Evolutionary conservation across 495 filamentous ascomycete genomes (phyloP).

Genomic region (Xylaria scruposa): DNA sequence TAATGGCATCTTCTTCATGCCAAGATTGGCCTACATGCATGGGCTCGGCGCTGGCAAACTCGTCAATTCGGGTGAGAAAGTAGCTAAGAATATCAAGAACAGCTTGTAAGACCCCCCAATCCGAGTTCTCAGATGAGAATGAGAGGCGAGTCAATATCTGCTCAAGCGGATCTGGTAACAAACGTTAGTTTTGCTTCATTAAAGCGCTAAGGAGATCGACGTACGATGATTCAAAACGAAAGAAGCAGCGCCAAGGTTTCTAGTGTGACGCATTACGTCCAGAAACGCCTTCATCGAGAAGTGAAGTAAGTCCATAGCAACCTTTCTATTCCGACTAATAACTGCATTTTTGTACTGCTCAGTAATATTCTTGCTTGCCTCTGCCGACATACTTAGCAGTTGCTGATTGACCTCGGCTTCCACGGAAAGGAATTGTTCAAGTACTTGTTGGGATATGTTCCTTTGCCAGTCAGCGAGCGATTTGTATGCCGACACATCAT

Average conservation of each 20-base stretch:
- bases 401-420: conserved; percentile 58
- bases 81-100: conserved; percentile 48
- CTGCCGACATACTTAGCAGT: conserved; percentile 47
- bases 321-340: conserved; percentile 51
- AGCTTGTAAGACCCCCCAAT: conserved; percentile 51
- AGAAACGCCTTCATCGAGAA: conserved; percentile 48
- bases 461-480: conserved; percentile 75
- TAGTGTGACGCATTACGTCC: conserved; percentile 47
- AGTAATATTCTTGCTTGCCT: conserved; percentile 45
- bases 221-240: conserved; percentile 49
- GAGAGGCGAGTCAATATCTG: conserved; percentile 53
- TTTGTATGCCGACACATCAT: conserved; percentile 58
- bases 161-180: conserved; percentile 46
- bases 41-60: conserved; percentile 40
- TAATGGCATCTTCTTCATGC: conserved; percentile 52
- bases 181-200: conserved; percentile 22
- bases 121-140: conserved; percentile 43
- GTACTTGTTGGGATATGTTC: conserved; percentile 56
- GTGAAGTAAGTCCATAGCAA: conserved; percentile 53
- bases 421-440: conserved; percentile 56
- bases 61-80: conserved; percentile 47
- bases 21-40: conserved; percentile 37
- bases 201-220: conserved; percentile 19
- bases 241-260: conserved; percentile 44
- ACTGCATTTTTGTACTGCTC: conserved; percentile 48